Percentiles rank a stretch among this genome's conserved stretches.
Evolutionary conservation across 176 grass and related monocot genomes (phyloP).

Genomic region (Bothriochloa decipiens): DNA sequence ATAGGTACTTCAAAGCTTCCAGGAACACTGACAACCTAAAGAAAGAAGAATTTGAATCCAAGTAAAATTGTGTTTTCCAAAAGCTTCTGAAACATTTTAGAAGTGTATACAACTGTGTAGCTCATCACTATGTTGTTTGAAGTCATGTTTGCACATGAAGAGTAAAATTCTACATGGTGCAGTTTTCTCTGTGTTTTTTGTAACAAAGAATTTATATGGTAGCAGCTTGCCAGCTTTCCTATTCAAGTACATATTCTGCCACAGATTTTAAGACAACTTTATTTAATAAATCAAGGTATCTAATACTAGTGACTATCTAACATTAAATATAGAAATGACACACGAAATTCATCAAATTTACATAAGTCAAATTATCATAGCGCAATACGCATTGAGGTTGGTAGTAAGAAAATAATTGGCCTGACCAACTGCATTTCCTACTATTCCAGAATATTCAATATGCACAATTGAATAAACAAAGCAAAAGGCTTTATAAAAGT

Average conservation of each 20-base stretch:
- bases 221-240: background rate
- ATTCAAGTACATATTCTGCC: background rate
- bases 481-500: background rate
- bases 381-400: background rate
- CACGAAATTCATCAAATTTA: background rate
- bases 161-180: background rate
- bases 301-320: background rate
- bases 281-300: background rate
- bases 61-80: background rate
- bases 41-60: conserved; percentile 28
- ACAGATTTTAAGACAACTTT: background rate
- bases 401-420: background rate
- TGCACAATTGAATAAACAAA: background rate
- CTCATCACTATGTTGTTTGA: background rate
- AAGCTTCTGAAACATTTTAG: background rate
- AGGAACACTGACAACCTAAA: conserved; percentile 92
- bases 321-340: background rate
- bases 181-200: background rate
- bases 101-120: background rate
- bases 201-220: conserved; percentile 20
- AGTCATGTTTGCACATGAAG: background rate
- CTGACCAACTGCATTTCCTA: background rate
- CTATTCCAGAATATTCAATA: background rate
- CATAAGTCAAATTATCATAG: background rate
- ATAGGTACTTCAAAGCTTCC: conserved; percentile 98